Evolutionary conservation across 345 rosid species (phyloP).

Genomic region (Euphorbia peplus): DNA sequence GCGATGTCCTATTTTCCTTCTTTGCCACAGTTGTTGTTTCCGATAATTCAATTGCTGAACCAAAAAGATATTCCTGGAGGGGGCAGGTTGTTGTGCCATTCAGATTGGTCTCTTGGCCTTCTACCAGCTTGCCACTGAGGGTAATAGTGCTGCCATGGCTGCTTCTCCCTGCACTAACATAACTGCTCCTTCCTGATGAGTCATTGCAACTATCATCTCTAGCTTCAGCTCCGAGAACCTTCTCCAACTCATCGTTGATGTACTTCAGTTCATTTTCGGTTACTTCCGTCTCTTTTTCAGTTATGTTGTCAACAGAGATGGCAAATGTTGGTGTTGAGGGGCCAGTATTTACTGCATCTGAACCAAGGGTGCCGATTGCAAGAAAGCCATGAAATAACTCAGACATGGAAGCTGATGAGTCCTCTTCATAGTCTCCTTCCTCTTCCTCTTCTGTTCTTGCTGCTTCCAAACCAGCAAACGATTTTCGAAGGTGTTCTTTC

Average conservation of each 20-base stretch:
- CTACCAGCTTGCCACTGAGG: slow-evolving; percentile 58
- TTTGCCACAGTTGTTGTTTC: slow-evolving; percentile 55
- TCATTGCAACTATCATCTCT: slow-evolving; percentile 52
- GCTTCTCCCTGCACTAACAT: slow-evolving; percentile 70
- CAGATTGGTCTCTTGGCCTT: slow-evolving; percentile 46
- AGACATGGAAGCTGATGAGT: slow-evolving; percentile 43
- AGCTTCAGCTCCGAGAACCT: slow-evolving; percentile 60
- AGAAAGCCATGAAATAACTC: slow-evolving; percentile 79
- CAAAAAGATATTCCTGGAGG: slow-evolving; percentile 69
- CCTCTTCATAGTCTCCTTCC: slow-evolving; percentile 38
- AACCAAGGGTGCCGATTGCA: slow-evolving; percentile 75
- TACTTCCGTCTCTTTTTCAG: slow-evolving; percentile 62
- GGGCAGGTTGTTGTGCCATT: slow-evolving; percentile 57
- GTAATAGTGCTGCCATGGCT: slow-evolving; percentile 74
- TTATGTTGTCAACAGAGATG: slow-evolving; percentile 54
- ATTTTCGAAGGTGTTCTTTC: slow-evolving; percentile 43
- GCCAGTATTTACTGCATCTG: slow-evolving; percentile 38
- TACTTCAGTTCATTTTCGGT: slow-evolving; percentile 70
- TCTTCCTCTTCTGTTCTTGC: slow-evolving; percentile 40
- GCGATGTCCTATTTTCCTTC: slow-evolving; percentile 68
- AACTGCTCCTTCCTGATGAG: slow-evolving; percentile 68
- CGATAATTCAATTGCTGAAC: slow-evolving; percentile 62
- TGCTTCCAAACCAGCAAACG: slow-evolving; percentile 49
- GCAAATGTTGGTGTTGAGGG: slow-evolving; percentile 73
- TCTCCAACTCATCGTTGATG: slow-evolving; percentile 69